Base-by-base conservation (phyloP, 2,329 filamentous ascomycete species). In the Xylariales sp. region DNA sequence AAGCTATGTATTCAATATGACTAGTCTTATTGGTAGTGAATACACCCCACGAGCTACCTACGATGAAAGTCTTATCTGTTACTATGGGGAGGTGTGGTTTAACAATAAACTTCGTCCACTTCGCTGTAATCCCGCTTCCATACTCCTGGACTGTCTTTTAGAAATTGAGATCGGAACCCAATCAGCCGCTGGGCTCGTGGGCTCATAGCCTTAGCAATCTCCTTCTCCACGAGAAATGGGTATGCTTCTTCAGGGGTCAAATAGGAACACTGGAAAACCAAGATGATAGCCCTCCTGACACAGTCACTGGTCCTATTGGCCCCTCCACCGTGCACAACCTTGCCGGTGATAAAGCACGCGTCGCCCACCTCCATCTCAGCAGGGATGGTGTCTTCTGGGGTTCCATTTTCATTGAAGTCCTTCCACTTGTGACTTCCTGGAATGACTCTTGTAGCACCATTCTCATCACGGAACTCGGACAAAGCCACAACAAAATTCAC, bases 251-350 rank as follows among this genome's bases (percentile, higher is more conserved):
- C 49, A n/a, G 51, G 53, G 11, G 53, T 54, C 3, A 54, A 46
- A 38, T 50, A 56, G 8, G 46, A 50, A 32, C 45, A 48, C 37
- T 50, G 49, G 37, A 55, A 52, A 10, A 51, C 47, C 7, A 55
- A 39, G 11, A 48, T 44, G 7, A 53, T 46, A n/a, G 41, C 48
- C 38, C 50, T 44, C 19, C 50, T 37, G 23, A 40, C 45, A 15
- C 30, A 13, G 23, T 45, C 39, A 33, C 45, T 37, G 20, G 56
- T 59, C 23, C n/a, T 38, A 41, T 59, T 59, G 8, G 43, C 51
- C n/a, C 56, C 56, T 7, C 51, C 51, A 6, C 55, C 54, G 35
- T 60, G 56, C 14, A 59, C 51, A 5, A 58, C 51, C 49, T 59
- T 60, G 21, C 57, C 54, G 18, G 41, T 48, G 27, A 60, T 54